Evolutionary conservation across 352 stramenopile genomes (phyloP).

Genomic region (Phytopythium cucurbitacearum): DNA sequence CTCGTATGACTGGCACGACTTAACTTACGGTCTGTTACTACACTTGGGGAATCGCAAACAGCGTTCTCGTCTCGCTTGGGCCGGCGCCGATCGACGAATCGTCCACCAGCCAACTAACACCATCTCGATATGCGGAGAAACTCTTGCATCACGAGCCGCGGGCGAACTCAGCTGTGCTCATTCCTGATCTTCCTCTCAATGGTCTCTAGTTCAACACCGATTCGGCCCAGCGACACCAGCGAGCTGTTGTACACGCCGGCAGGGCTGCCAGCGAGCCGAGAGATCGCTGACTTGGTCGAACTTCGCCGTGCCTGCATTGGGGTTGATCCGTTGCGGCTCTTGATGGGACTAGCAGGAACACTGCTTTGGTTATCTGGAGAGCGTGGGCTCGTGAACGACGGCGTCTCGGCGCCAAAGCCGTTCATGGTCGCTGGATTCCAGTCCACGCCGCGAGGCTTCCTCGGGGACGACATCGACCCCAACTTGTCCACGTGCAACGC

Average conservation of each 20-base stretch:
- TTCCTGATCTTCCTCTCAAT: constrained; percentile 62
- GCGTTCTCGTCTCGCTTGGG: too few species aligned
- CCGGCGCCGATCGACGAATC: too few species aligned
- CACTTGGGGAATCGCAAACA: neutral
- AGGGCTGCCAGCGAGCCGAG: constrained; percentile 15
- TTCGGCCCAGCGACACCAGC: constrained; percentile 46
- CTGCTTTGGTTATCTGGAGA: too few species aligned
- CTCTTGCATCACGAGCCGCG: too few species aligned
- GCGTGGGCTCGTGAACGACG: too few species aligned
- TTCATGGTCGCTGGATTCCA: constrained; percentile 12
- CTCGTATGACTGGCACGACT: neutral
- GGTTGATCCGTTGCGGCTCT: constrained; percentile 17
- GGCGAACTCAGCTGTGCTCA: constrained; percentile 2
- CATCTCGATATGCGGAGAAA: too few species aligned
- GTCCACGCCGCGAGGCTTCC: constrained; percentile 13
- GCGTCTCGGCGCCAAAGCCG: constrained; percentile 5
- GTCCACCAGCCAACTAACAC: too few species aligned
- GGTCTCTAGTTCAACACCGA: constrained; percentile 61
- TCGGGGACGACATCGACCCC: constrained; percentile 13
- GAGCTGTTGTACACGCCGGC: constrained; percentile 36
- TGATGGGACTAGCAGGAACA: constrained; percentile 18
- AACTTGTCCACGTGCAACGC: constrained; percentile 15
- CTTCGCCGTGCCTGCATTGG: constrained; percentile 12
- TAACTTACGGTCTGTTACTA: neutral
- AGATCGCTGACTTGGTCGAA: constrained; percentile 19